Percentiles rank a stretch among this genome's conserved stretches.
Conservation (phyloP, 805 yeast species). For the Grigorovia humatica region DNA sequence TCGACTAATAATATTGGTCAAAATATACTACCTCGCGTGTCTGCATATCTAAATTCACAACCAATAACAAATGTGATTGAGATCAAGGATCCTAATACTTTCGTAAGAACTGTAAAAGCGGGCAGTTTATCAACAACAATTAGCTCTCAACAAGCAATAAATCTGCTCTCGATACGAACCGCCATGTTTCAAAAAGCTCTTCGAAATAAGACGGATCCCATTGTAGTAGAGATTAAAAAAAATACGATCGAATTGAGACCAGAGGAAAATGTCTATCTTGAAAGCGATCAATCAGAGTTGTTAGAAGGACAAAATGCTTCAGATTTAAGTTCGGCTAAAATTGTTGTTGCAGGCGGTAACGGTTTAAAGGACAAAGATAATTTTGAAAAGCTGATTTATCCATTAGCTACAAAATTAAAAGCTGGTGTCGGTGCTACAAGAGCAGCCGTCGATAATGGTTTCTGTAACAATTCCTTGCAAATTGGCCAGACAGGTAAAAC, state of each 20-base stretch:
- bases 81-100: slow-evolving; percentile 46
- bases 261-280: not conserved
- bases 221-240: slow-evolving; percentile 26
- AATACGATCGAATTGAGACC: not conserved
- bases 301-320: slow-evolving; percentile 39
- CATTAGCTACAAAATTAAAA: slow-evolving; percentile 70
- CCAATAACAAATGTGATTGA: slow-evolving; percentile 76
- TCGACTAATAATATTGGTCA: slow-evolving; percentile 86
- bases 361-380: slow-evolving; percentile 86
- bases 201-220: slow-evolving; percentile 38
- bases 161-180: slow-evolving; percentile 70
- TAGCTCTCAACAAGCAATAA: slow-evolving; percentile 51
- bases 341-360: slow-evolving; percentile 87
- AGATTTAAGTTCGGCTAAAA: slow-evolving; percentile 73
- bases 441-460: slow-evolving; percentile 96
- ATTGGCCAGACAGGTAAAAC: slow-evolving; percentile 98
- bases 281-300: not conserved
- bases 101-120: slow-evolving; percentile 90
- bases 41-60: slow-evolving; percentile 75
- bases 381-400: slow-evolving; percentile 65
- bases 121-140: slow-evolving; percentile 89
- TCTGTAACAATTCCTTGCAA: slow-evolving; percentile 90
- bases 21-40: slow-evolving; percentile 75
- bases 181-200: slow-evolving; percentile 59
- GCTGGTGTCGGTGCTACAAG: slow-evolving; percentile 84